These are phyloP conservation scores for Mycena venus DNA, from an alignment of 768 basidiomycete genomes.

Conservation along the genomic window DNA sequence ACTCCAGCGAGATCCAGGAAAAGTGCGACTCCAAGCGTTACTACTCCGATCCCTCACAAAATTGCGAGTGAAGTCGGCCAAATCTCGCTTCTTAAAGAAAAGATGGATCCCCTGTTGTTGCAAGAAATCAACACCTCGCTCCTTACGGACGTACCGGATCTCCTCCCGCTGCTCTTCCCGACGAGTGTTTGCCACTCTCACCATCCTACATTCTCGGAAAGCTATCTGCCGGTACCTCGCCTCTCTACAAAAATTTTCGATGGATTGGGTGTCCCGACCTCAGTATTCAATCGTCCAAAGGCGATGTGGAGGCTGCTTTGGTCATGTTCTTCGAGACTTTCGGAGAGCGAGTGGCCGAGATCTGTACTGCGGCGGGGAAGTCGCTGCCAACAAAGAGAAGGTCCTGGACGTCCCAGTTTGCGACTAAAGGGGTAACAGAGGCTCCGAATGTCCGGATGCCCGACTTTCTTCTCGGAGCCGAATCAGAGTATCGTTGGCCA, in stretches of 20 bases:
- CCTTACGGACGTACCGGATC: too few species aligned
- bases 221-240: not conserved
- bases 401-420: not conserved
- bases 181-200: constrained; percentile 14
- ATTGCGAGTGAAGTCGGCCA: too few species aligned
- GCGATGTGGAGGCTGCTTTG: not conserved
- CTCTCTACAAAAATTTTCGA: not conserved
- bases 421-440: not conserved
- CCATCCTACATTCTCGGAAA: not conserved
- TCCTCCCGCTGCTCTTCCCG: not conserved
- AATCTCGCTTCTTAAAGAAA: too few species aligned
- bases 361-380: not conserved
- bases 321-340: not conserved
- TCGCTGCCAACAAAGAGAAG: not conserved
- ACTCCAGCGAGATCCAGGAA: too few species aligned
- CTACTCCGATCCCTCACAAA: too few species aligned
- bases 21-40: too few species aligned
- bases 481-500: not conserved
- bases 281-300: not conserved
- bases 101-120: too few species aligned
- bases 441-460: not conserved
- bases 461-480: not conserved
- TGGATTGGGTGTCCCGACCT: constrained; percentile 18
- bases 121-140: too few species aligned
- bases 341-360: not conserved